These are phyloP conservation scores for Botrytis fragariae DNA, from an alignment of 2,329 filamentous ascomycete species.

Conservation along the genomic window DNA sequence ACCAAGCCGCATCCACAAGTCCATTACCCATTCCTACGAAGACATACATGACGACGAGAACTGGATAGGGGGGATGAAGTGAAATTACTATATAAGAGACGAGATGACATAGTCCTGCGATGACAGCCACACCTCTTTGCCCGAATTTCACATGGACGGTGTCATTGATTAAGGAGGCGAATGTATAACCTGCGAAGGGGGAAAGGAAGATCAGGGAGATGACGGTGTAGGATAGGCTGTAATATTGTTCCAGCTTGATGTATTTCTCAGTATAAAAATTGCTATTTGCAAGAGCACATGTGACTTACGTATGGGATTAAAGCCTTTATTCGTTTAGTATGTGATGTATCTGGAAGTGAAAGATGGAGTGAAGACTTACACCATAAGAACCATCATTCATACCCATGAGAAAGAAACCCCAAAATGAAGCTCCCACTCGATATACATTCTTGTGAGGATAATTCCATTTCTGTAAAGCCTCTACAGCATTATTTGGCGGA, in stretches of 20 bases:
- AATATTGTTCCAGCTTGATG: slow-evolving; percentile 45
- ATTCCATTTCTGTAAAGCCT: slow-evolving; percentile 59
- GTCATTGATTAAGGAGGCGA: slow-evolving; percentile 63
- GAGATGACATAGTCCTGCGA: slow-evolving; percentile 35
- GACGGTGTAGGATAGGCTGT: slow-evolving; percentile 58
- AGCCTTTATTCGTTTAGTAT: slow-evolving; percentile 38
- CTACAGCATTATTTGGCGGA: slow-evolving; percentile 6
- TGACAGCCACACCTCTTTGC: slow-evolving; percentile 53
- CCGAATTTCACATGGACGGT: slow-evolving; percentile 55
- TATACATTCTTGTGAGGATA: slow-evolving; percentile 55
- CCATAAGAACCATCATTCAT: slow-evolving; percentile 27
- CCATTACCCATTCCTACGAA: slow-evolving; percentile 71
- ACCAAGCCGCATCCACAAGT: slow-evolving; percentile 59
- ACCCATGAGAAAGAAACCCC: slow-evolving; percentile 58
- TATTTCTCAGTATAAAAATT: background rate
- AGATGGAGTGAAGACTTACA: slow-evolving; percentile 21
- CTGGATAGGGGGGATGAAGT: slow-evolving; percentile 67
- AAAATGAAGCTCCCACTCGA: slow-evolving; percentile 58
- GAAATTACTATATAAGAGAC: slow-evolving; percentile 44
- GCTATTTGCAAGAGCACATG: too few relatives aligned
- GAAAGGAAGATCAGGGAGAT: slow-evolving; percentile 67
- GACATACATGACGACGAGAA: slow-evolving; percentile 62
- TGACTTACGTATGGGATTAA: slow-evolving; percentile 44
- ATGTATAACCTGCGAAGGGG: slow-evolving; percentile 63
- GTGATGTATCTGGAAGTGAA: background rate